A percentile compares a stretch with the other conserved stretches of the same genome.
These are phyloP conservation scores for Russula brevipes DNA, from an alignment of 768 basidiomycete species.

Conservation along the genomic window DNA sequence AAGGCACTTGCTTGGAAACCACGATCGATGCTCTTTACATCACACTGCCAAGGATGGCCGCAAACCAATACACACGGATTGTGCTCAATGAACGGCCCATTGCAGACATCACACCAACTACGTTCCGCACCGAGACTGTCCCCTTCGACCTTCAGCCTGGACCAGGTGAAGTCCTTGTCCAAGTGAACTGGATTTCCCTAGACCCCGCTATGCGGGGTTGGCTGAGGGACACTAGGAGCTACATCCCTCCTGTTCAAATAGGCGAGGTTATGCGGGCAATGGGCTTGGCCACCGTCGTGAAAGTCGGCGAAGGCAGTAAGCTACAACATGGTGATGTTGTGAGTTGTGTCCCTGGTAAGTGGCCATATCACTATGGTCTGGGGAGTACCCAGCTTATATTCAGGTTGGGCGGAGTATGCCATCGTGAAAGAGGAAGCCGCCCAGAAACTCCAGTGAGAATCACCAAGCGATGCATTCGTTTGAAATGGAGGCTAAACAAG, in stretches of 20 bases:
- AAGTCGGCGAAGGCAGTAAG: conserved; percentile 47
- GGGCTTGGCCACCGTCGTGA: conserved; percentile 63
- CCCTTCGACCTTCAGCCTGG: conserved; percentile 52
- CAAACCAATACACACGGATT: conserved; percentile 50
- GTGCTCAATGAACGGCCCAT: conserved; percentile 73
- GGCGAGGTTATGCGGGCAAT: conserved; percentile 61
- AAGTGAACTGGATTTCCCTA: conserved; percentile 70
- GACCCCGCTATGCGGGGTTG: conserved; percentile 90
- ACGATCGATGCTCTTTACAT: neutral
- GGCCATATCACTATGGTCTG: neutral
- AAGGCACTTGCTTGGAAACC: neutral
- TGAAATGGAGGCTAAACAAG: neutral
- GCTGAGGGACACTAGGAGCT: conserved; percentile 66
- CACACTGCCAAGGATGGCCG: conserved; percentile 9
- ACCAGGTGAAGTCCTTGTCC: conserved; percentile 57
- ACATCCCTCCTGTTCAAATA: conserved; percentile 45
- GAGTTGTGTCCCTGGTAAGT: conserved; percentile 53
- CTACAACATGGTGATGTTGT: conserved; percentile 69
- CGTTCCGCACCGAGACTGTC: conserved; percentile 59
- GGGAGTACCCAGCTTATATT: neutral
- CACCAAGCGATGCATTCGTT: neutral
- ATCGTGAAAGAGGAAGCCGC: conserved; percentile 51
- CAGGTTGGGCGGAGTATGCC: conserved; percentile 77
- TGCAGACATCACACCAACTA: conserved; percentile 61
- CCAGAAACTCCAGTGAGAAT: conserved; percentile 50